Conservation (phyloP, 23 red algal genomes). For the Cyanidiococcus yangmingshanensis region DNA sequence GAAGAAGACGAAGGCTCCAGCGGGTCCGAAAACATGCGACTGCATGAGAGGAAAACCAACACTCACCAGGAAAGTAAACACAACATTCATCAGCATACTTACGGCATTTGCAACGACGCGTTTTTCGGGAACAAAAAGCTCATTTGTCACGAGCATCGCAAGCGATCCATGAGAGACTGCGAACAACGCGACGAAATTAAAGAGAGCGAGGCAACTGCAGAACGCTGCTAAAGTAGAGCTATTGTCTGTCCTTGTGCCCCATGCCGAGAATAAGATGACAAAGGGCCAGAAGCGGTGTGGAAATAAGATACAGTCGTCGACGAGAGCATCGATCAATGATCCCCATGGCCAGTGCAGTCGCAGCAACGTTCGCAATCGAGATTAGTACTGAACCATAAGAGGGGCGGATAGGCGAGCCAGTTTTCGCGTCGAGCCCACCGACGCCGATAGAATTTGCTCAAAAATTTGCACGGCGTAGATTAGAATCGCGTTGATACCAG, state of each 20-base stretch:
- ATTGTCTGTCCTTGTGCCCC: constrained; percentile 4
- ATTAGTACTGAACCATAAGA: constrained; percentile 34
- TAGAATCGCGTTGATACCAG: constrained; percentile 55
- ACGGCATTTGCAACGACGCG: constrained; percentile 26
- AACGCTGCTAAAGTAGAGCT: background rate
- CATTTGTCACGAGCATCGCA: constrained; percentile 39
- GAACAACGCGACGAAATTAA: constrained; percentile 40
- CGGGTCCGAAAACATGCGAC: background rate
- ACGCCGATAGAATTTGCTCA: background rate
- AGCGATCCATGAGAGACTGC: constrained; percentile 50
- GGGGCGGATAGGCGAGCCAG: constrained; percentile 3
- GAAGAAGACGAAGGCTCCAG: constrained; percentile 4
- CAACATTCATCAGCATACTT: background rate
- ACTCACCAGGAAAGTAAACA: background rate
- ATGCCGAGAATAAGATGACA: constrained; percentile 26
- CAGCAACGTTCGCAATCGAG: constrained; percentile 35
- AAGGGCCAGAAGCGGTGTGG: constrained; percentile 28
- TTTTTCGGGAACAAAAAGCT: constrained; percentile 36
- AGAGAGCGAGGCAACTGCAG: constrained; percentile 24
- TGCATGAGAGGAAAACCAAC: background rate
- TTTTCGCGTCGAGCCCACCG: background rate
- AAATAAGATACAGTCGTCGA: constrained; percentile 26
- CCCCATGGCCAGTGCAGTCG: constrained; percentile 28
- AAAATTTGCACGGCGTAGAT: constrained; percentile 35
- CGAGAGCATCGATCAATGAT: constrained; percentile 45